phyloP scores from a whole-genome alignment of 371 early-diverging fungal species.

The Globomyces sp. region DNA sequence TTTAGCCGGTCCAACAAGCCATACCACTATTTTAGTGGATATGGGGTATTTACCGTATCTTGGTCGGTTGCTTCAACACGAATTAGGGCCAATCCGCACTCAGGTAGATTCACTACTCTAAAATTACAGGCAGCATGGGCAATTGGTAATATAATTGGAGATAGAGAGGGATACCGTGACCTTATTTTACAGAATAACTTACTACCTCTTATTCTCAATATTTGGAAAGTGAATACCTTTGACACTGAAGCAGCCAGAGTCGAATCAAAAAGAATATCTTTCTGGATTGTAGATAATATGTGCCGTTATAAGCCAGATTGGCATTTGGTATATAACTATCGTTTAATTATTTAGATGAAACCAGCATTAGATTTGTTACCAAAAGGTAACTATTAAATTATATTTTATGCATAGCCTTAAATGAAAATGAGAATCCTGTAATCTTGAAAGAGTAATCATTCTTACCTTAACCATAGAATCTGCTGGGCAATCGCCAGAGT shows the following conservation, averaged over 20 bases:
- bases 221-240: constrained; percentile 12
- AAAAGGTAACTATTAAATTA: constrained; percentile 1
- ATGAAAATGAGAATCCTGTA: too few relatives aligned
- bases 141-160: constrained; percentile 21
- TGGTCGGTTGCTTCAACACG: neutral
- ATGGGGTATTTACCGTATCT: constrained; percentile 13
- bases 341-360: constrained; percentile 12
- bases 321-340: constrained; percentile 14
- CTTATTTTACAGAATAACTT: constrained; percentile 11
- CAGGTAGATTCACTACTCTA: neutral
- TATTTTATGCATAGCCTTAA: too few relatives aligned
- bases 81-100: constrained; percentile 1
- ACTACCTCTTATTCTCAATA: constrained; percentile 10
- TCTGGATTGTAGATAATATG: constrained; percentile 26
- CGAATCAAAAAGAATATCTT: constrained; percentile 17
- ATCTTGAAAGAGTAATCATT: constrained; percentile 1
- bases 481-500: constrained; percentile 25
- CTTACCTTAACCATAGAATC: constrained; percentile 5
- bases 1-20: constrained; percentile 15
- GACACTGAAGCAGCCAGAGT: neutral
- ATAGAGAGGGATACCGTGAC: constrained; percentile 23
- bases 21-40: constrained; percentile 15
- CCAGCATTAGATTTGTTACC: constrained; percentile 19
- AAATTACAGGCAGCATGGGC: constrained; percentile 19
- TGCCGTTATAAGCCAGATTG: constrained; percentile 25